Evolutionary conservation across 129 eudicot genomes (phyloP), one percentile per base, ranked within the genome.

Genomic region (Tagetes patula): DNA sequence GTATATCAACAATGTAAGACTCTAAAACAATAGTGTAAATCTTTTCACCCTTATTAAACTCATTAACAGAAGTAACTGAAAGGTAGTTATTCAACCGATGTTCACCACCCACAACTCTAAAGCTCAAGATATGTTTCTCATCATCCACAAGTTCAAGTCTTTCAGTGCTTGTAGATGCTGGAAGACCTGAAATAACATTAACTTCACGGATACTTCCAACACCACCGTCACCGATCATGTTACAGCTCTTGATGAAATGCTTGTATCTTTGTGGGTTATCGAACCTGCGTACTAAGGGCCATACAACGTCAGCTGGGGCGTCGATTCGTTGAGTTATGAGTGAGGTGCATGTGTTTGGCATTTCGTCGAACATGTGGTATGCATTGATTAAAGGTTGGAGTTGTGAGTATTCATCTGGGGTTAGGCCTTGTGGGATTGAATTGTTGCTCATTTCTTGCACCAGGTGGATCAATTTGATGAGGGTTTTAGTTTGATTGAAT

Each of bases 261-360:
- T 93, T 93, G 87, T 93, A 93, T 12, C 84, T 83, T 72, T 93
- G 96, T 6, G 98, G 98, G 87, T 93, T 90, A 43, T 90, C 96
- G 78, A 93, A 93, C 0, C 77, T 75, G 53, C 98, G 96, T 2
- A 93, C 87, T 3, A 88, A 53, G 0, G 92, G 96, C 98, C 98
- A 93, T 5, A 93, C 96, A 4, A 56, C 84, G 59, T 31, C 73
- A 8, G 86, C 89, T 14, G 98, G 98, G 0, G 96, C 96, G 34
- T 93, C 86, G 61, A 93, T 90, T 27, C 96, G 96, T 66, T 90
- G 98, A 0, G 91, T 84, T 68, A 93, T 80, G 11, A 93, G 86
- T 55, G 98, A 93, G 30, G 98, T 90, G 89, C 96, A 89, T 65
- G 98, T 87, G 81, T 84, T 90, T 12, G 96, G 96, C 64, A 61